Evolutionary conservation across 306 rosid species (phyloP).

Genomic region (Quercus alba): DNA sequence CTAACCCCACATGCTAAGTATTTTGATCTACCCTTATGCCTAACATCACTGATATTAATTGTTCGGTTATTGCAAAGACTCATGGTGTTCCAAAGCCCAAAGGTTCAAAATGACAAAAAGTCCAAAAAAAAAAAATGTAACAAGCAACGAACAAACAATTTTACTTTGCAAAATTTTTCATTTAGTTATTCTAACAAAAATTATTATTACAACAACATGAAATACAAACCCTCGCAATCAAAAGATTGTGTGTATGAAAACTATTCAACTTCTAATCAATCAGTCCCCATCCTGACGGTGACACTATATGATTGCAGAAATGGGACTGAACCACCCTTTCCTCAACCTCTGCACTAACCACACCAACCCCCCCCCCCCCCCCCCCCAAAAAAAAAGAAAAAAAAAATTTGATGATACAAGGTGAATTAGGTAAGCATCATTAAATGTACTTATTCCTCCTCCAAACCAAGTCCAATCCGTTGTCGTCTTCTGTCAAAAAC

Average conservation of each 20-base stretch:
- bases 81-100: too few relatives aligned
- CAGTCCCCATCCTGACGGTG: neutral
- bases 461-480: constrained; percentile 66
- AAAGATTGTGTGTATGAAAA: neutral
- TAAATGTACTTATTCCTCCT: constrained; percentile 48
- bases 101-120: too few relatives aligned
- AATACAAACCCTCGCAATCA: neutral
- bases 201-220: neutral
- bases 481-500: constrained; percentile 79
- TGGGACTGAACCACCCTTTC: neutral
- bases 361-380: neutral
- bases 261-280: neutral
- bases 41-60: too few relatives aligned
- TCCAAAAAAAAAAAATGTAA: neutral
- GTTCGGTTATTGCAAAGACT: too few relatives aligned
- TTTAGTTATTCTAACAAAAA: neutral
- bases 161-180: neutral
- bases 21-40: too few relatives aligned
- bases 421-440: neutral
- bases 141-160: neutral
- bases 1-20: too few relatives aligned
- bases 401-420: neutral
- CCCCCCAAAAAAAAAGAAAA: too few relatives aligned
- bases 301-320: neutral
- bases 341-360: neutral